These are phyloP conservation scores for Scleromitrula shiraiana DNA, from an alignment of 2,329 filamentous ascomycete genomes.

Conservation along the genomic window DNA sequence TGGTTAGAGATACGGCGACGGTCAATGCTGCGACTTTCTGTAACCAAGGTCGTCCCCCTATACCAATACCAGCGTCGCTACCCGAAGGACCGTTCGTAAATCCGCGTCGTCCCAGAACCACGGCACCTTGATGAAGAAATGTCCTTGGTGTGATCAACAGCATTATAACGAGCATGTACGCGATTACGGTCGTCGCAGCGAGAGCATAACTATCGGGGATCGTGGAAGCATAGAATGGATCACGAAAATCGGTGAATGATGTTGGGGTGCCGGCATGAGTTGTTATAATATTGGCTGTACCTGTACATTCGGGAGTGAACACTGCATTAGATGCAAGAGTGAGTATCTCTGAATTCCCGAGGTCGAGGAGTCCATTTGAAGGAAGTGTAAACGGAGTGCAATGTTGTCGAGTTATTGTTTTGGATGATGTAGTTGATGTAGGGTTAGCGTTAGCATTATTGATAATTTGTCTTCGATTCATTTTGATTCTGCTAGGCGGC, in stretches of 20 bases:
- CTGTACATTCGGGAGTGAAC: slow-evolving; percentile 42
- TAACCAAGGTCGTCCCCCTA: slow-evolving; percentile 87
- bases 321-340: slow-evolving; percentile 40
- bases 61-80: slow-evolving; percentile 63
- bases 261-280: slow-evolving; percentile 16
- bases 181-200: slow-evolving; percentile 80
- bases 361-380: slow-evolving; percentile 43
- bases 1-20: slow-evolving; percentile 78
- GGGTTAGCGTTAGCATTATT: slow-evolving; percentile 20
- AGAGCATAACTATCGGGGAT: slow-evolving; percentile 92
- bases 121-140: slow-evolving; percentile 77
- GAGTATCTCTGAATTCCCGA: slow-evolving; percentile 31
- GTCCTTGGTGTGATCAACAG: slow-evolving; percentile 90
- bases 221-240: slow-evolving; percentile 90
- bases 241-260: slow-evolving; percentile 49
- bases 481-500: slow-evolving; percentile 19
- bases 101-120: slow-evolving; percentile 71
- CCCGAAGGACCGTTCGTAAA: slow-evolving; percentile 76
- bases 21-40: slow-evolving; percentile 74
- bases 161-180: slow-evolving; percentile 80
- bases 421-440: slow-evolving; percentile 29
- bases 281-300: slow-evolving; percentile 27
- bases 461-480: slow-evolving; percentile 27
- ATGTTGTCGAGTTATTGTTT: slow-evolving; percentile 36
- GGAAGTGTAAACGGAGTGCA: slow-evolving; percentile 58